Percentiles rank a stretch among this genome's conserved stretches.
These are phyloP conservation scores for Fagopyrum tataricum DNA, from an alignment of 148 eudicot species.

Conservation along the genomic window DNA sequence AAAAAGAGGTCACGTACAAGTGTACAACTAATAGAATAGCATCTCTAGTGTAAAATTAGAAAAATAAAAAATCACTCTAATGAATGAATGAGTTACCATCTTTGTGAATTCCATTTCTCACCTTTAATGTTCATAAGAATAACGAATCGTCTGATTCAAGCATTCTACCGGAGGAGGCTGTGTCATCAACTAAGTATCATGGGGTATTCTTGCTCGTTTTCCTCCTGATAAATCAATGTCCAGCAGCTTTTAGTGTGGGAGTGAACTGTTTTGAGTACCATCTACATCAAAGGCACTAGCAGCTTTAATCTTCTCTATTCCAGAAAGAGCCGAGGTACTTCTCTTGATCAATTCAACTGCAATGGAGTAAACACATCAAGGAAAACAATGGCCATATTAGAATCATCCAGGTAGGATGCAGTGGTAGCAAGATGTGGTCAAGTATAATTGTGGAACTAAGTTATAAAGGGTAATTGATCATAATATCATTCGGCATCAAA, in stretches of 20 bases:
- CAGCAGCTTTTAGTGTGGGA: conserved; percentile 11
- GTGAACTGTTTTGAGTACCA: conserved; percentile 27
- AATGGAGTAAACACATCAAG: neutral
- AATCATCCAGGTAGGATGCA: no score
- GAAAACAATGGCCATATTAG: no score
- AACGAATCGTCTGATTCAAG: neutral
- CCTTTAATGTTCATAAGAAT: neutral
- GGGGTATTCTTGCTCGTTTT: neutral
- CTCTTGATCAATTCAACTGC: conserved; percentile 24
- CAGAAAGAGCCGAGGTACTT: conserved; percentile 18
- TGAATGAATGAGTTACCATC: conserved; percentile 2
- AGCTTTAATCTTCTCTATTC: conserved; percentile 18
- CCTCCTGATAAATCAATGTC: neutral
- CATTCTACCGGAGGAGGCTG: neutral
- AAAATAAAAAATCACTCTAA: neutral
- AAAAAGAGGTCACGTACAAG: neutral
- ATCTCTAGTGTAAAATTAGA: neutral
- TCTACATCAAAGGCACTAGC: conserved; percentile 28
- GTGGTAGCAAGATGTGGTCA: no score
- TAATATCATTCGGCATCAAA: neutral
- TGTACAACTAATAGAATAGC: neutral
- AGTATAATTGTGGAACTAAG: no score
- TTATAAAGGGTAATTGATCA: neutral
- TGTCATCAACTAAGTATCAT: neutral
- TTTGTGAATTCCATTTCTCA: neutral